Evolutionary conservation across 2,329 filamentous ascomycete species (phyloP), one percentile per base, ranked within the genome.

Genomic region (Diaporthe sp.): DNA sequence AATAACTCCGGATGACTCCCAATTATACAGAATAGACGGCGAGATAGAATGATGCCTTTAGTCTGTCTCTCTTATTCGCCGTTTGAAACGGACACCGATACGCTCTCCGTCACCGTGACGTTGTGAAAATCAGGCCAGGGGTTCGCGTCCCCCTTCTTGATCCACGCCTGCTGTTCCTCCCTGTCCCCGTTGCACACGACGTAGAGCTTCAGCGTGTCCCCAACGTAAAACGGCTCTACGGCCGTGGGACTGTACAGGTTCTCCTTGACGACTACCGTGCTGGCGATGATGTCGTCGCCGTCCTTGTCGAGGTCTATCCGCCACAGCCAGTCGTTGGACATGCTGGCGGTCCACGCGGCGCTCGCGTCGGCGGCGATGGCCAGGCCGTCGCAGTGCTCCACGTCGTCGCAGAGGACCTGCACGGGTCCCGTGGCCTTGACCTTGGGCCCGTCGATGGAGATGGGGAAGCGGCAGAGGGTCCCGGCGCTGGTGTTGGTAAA

Each of bases 231-330:
- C 4, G 33, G 35, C 45, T 64, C 70, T 1, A 72, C 70, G 3
- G 70, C 70, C 22, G 70, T 72, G n/a, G 70, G 70, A 47, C 70
- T 72, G 70, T 72, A 72, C 25, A 72, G 45, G 57, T 72, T 42
- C 45, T 72, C 70, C 50, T 72, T 64, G 42, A 72, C 17, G 45
- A 64, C 57, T 7, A 47, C 15, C 15, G 70, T 64, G 17, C 17
- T 66, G 28, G 70, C 47, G 42, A 42, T 13, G n/a, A 72, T 52
- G 10, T 25, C 17, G 57, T 54, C 70, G n/a, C 57, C 70, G 47
- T 72, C 70, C 45, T 52, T 17, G 47, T 64, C 45, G 12, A 72
- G 58, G 33, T 64, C 57, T 40, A 72, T 38, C 33, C 60, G n/a
- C 57, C 57, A 64, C 25, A 72, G 33, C 57, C 57, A 64, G 45